Evolutionary conservation across 345 rosid species (phyloP).

Genomic region (Pistacia vera): DNA sequence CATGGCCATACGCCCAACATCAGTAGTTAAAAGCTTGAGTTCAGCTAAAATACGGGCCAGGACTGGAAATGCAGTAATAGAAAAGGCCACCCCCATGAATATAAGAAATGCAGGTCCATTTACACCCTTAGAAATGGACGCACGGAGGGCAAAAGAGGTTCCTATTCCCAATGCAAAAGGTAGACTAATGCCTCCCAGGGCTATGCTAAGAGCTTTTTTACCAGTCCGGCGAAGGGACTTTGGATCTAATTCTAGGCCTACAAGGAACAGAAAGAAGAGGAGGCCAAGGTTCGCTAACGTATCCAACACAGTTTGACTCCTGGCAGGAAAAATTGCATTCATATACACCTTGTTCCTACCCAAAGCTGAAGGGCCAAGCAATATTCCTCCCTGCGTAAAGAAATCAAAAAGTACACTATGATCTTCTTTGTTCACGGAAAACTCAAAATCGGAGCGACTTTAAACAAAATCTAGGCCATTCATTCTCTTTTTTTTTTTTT

Average conservation of each 20-base stretch:
- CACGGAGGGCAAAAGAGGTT: conserved; percentile 52
- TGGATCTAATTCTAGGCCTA: conserved; percentile 66
- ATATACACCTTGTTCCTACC: conserved; percentile 56
- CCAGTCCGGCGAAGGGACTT: conserved; percentile 58
- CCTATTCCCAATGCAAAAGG: conserved; percentile 71
- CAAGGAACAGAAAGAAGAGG: conserved; percentile 73
- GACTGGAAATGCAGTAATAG: conserved; percentile 82
- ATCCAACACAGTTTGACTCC: conserved; percentile 69
- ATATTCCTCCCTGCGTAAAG: conserved; percentile 61
- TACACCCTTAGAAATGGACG: conserved; percentile 42
- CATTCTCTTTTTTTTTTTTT: neutral
- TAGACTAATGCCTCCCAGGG: conserved; percentile 62
- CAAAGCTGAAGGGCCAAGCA: conserved; percentile 77
- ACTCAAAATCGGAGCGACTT: no score
- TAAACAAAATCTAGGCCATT: no score
- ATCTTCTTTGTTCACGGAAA: neutral
- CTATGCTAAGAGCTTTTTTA: conserved; percentile 60
- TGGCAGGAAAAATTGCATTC: conserved; percentile 50
- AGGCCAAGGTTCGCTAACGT: conserved; percentile 82
- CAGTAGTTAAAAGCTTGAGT: conserved; percentile 81
- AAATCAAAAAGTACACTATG: neutral
- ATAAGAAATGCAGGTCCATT: conserved; percentile 56
- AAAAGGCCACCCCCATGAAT: conserved; percentile 88
- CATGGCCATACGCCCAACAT: conserved; percentile 74
- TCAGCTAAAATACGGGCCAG: conserved; percentile 87